These are phyloP conservation scores for Prunus padus DNA, from an alignment of 306 rosid genomes.

Conservation along the genomic window DNA sequence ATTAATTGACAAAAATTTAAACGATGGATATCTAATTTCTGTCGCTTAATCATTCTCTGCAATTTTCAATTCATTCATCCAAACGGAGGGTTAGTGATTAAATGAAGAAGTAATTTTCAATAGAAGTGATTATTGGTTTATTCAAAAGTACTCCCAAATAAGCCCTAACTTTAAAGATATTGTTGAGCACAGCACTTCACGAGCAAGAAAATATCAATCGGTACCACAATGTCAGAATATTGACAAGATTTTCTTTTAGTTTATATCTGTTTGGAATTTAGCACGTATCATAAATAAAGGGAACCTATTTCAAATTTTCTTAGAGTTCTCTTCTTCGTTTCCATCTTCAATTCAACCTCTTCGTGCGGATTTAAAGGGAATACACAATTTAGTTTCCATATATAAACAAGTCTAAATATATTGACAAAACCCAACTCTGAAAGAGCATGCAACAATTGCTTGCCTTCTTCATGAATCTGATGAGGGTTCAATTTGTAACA, in stretches of 20 bases:
- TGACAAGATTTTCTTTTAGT: neutral
- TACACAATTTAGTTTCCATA: neutral
- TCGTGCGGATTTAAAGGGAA: no score
- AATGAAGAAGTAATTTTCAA: no score
- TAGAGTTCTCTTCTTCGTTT: neutral
- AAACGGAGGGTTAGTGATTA: no score
- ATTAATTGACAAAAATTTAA: no score
- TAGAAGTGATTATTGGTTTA: no score
- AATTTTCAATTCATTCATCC: no score
- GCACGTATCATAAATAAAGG: neutral
- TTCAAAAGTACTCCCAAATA: no score
- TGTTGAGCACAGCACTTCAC: neutral
- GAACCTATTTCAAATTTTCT: neutral
- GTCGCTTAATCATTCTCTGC: no score
- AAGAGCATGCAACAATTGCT: neutral
- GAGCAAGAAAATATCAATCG: neutral
- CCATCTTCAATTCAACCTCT: neutral
- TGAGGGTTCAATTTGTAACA: neutral
- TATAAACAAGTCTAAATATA: neutral
- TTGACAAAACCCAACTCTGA: neutral
- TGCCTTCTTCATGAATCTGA: neutral
- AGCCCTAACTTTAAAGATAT: no score
- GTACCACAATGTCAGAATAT: conserved; percentile 3
- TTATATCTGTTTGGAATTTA: conserved; percentile 1
- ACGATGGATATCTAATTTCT: no score